Evolutionary conservation across 805 yeast species (phyloP).

Genomic region (Monosporozyma aerobia): DNA sequence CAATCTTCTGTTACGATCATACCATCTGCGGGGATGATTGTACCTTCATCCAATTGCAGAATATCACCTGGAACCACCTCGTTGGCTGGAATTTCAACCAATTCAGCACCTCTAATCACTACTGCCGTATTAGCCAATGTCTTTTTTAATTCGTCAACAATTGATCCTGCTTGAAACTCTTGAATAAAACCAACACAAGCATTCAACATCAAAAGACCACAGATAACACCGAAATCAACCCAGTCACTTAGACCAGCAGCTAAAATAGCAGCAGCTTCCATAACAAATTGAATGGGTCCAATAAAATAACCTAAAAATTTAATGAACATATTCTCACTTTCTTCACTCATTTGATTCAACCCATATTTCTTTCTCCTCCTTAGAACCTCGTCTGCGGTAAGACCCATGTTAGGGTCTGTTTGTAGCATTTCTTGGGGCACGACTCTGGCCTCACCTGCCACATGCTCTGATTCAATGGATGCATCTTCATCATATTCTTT

Average conservation of each 20-base stretch:
- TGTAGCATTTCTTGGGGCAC: constrained; percentile 80
- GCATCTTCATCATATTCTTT: constrained; percentile 42
- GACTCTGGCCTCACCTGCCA: constrained; percentile 54
- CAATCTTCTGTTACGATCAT: constrained; percentile 77
- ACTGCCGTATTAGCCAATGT: constrained; percentile 85
- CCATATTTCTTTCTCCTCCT: constrained; percentile 87
- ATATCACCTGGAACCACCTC: constrained; percentile 95
- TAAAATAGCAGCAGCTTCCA: constrained; percentile 92
- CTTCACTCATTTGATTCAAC: constrained; percentile 86
- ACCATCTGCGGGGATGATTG: constrained; percentile 89
- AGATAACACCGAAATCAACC: constrained; percentile 98
- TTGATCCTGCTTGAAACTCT: constrained; percentile 97
- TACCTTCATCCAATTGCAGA: constrained; percentile 86
- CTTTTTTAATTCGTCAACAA: constrained; percentile 92
- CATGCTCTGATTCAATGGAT: constrained; percentile 26
- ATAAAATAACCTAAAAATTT: constrained; percentile 82
- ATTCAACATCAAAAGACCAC: constrained; percentile 76
- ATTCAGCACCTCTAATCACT: constrained; percentile 73
- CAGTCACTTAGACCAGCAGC: constrained; percentile 96
- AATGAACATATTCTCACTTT: constrained; percentile 64
- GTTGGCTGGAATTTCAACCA: constrained; percentile 66
- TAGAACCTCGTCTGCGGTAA: constrained; percentile 64
- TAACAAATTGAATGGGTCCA: constrained; percentile 94
- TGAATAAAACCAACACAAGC: constrained; percentile 94
- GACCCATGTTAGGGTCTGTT: constrained; percentile 73